Base-by-base conservation (phyloP, 2,329 filamentous ascomycete genomes). In the Davidsoniella virescens region DNA sequence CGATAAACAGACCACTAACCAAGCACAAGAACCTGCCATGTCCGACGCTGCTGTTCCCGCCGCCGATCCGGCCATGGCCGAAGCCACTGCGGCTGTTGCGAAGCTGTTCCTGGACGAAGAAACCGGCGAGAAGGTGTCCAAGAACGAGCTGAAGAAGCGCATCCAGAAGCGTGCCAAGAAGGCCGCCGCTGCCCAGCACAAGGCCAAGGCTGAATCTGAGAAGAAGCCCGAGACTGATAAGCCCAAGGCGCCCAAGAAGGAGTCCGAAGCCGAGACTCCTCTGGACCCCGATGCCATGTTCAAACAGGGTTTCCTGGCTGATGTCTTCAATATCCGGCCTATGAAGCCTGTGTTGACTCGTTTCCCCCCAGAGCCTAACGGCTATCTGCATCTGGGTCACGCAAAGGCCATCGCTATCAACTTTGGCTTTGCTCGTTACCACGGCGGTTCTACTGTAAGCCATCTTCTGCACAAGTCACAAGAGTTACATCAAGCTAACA, bases 371-470 rank as follows among this genome's bases (percentile, higher is more conserved):
- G 84, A 90, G 66, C 92, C 92, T 44, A 96, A 96, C 63, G 92
- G 90, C 50, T 95, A 83, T 63, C 75, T 95, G 8, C 88, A 95
- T 62, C 84, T 96, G 57, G 90, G 90, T 17, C 92, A 96, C 62
- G 84, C 84, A 56, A 96, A 96, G 69, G 90, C 92, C 18, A 95
- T 96, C 63, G 83, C 87, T 0, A 79, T 96, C 64, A 95, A 96
- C 67, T 96, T 96, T 66, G 90, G 90, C 5, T 96, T 95, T 63
- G 90, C 92, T 12, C 78, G 76, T 60, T 80, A 81, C 60, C 84
- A 94, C 62, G 83, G 82, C 36, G 90, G 90, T 52, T 70, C 80
- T 54, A 64, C 61, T 44, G 60, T 62, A 54, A 60, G 59, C 29
- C 53, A 47, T 37, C 17, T 17, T 14, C 18, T 36, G 12, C 12